Evolutionary conservation across 2,329 filamentous ascomycete genomes (phyloP).

Genomic region (Aspergillus costaricaensis): DNA sequence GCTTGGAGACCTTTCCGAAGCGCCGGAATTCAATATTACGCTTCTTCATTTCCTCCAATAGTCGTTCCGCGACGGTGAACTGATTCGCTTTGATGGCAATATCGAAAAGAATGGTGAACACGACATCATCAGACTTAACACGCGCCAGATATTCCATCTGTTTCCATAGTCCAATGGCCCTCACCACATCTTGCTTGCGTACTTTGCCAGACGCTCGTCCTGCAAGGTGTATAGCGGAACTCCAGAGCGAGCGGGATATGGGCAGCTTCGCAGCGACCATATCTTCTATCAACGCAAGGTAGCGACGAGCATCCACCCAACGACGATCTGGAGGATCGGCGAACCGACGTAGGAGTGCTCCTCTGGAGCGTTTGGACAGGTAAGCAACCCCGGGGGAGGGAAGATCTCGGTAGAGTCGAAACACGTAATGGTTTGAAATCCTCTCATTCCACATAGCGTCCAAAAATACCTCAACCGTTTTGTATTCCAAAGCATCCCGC

Average conservation of each 20-base stretch:
- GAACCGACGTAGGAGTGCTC: slow-evolving; percentile 67
- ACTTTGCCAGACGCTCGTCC: slow-evolving; percentile 67
- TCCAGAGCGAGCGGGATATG: slow-evolving; percentile 74
- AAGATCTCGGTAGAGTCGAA: slow-evolving; percentile 54
- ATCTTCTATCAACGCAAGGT: slow-evolving; percentile 80
- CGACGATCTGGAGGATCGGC: slow-evolving; percentile 52
- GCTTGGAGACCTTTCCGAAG: slow-evolving; percentile 77
- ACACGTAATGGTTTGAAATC: slow-evolving; percentile 53
- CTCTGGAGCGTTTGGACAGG: slow-evolving; percentile 56
- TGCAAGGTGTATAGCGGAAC: slow-evolving; percentile 76
- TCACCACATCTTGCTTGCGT: slow-evolving; percentile 62
- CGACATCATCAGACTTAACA: slow-evolving; percentile 69
- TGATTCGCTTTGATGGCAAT: slow-evolving; percentile 83
- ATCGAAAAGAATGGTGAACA: slow-evolving; percentile 92
- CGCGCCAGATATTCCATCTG: slow-evolving; percentile 80
- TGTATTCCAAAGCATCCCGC: slow-evolving; percentile 37
- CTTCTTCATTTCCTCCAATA: slow-evolving; percentile 76
- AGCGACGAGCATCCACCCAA: slow-evolving; percentile 67
- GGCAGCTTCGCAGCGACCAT: slow-evolving; percentile 73
- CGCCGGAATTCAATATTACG: slow-evolving; percentile 72
- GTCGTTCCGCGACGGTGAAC: slow-evolving; percentile 78
- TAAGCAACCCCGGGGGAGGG: slow-evolving; percentile 57
- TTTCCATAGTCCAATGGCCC: slow-evolving; percentile 76
- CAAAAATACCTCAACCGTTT: slow-evolving; percentile 40
- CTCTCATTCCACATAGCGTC: slow-evolving; percentile 47